A percentile compares a stretch with the other conserved stretches of the same genome.
phyloP scores from a whole-genome alignment of 441 rosid species.

The Aquilaria agallochum region DNA sequence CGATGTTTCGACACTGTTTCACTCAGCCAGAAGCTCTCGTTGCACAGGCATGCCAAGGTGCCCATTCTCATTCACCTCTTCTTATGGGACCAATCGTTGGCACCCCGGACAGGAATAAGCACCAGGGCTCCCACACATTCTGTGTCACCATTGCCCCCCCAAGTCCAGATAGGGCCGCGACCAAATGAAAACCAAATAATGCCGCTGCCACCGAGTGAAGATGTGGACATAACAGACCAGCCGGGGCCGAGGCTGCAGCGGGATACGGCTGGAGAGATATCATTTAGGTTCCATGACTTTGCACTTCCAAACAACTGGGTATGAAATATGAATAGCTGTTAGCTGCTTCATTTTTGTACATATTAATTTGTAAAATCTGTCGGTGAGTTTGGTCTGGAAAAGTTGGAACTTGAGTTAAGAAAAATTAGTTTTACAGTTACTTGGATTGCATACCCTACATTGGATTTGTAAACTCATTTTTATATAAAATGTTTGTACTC shows the following conservation, averaged over 20 bases:
- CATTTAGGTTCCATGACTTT: constrained; percentile 84
- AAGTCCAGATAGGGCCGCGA: constrained; percentile 31
- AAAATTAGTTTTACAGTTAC: too few relatives aligned
- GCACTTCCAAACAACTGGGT: constrained; percentile 68
- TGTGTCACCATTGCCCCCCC: constrained; percentile 32
- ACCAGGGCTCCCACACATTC: constrained; percentile 30
- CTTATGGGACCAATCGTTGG: constrained; percentile 53
- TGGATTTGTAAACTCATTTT: too few relatives aligned
- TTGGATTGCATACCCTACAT: too few relatives aligned
- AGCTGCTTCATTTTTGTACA: too few relatives aligned
- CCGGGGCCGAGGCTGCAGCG: constrained; percentile 37
- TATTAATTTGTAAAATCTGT: too few relatives aligned
- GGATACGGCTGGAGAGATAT: constrained; percentile 67
- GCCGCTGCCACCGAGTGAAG: constrained; percentile 43
- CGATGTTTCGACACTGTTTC: constrained; percentile 91
- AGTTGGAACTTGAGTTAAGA: too few relatives aligned
- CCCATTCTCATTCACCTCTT: constrained; percentile 66
- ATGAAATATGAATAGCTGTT: constrained; percentile 15
- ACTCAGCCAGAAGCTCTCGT: constrained; percentile 86
- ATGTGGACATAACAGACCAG: constrained; percentile 12
- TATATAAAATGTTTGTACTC: too few relatives aligned
- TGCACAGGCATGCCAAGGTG: constrained; percentile 83
- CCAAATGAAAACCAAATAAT: constrained; percentile 62
- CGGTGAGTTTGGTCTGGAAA: too few relatives aligned
- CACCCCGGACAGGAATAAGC: constrained; percentile 23